These are phyloP conservation scores for Diaporthe caulivora DNA, from an alignment of 2,329 filamentous ascomycete species.

Conservation along the genomic window DNA sequence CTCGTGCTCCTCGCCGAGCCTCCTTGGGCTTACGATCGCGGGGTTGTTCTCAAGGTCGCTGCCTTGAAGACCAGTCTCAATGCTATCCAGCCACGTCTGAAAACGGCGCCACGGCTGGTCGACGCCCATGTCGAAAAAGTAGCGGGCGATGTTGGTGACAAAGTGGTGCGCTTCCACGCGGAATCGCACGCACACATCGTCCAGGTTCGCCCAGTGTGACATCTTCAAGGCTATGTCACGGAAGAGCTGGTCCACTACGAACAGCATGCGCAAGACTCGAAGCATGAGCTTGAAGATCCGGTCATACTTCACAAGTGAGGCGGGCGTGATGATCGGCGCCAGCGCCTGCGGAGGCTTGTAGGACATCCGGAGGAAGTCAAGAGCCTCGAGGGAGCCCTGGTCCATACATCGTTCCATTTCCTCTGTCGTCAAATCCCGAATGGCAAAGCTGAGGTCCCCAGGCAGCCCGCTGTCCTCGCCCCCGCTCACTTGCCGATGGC, in stretches of 20 bases:
- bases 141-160: constrained; percentile 76
- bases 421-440: constrained; percentile 81
- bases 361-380: constrained; percentile 92
- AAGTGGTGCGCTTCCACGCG: constrained; percentile 85
- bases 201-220: constrained; percentile 43
- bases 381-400: constrained; percentile 82
- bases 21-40: constrained; percentile 67
- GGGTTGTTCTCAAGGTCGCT: constrained; percentile 46
- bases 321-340: constrained; percentile 77
- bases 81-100: constrained; percentile 70
- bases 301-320: constrained; percentile 84
- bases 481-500: constrained; percentile 59
- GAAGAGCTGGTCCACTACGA: constrained; percentile 76
- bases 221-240: constrained; percentile 61
- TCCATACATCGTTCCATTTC: constrained; percentile 89
- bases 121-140: constrained; percentile 86
- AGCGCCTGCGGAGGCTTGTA: constrained; percentile 83
- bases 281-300: constrained; percentile 84
- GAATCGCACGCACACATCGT: constrained; percentile 68
- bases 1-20: constrained; percentile 78
- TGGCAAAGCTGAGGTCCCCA: constrained; percentile 82
- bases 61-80: constrained; percentile 61
- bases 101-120: constrained; percentile 80
- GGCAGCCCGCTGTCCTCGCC: constrained; percentile 60
- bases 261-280: constrained; percentile 82